Percentiles rank a stretch among this genome's conserved stretches.
Conservation (phyloP, 805 yeast genomes). For the Starmera quercuum region DNA sequence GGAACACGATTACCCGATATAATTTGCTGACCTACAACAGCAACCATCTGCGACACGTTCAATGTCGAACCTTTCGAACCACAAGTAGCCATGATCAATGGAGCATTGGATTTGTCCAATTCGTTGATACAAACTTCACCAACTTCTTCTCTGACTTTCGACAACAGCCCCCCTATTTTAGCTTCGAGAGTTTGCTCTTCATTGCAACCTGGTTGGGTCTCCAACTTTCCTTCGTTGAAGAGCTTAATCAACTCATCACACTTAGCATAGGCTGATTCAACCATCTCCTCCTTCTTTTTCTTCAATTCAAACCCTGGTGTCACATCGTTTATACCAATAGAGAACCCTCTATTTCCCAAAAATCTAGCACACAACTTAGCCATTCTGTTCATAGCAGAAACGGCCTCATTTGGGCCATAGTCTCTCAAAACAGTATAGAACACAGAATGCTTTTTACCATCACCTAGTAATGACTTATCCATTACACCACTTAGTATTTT, state of each 20-base stretch:
- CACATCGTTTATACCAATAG: constrained; percentile 95
- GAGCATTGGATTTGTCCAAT: constrained; percentile 85
- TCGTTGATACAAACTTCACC: constrained; percentile 97
- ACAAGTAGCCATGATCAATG: constrained; percentile 97
- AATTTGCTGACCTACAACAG: constrained; percentile 98
- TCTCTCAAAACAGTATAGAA: constrained; percentile 93
- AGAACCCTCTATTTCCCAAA: constrained; percentile 91
- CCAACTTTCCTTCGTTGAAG: constrained; percentile 79
- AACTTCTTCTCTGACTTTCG: constrained; percentile 97
- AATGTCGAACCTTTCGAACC: constrained; percentile 98
- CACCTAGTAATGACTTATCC: constrained; percentile 96
- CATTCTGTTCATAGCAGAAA: constrained; percentile 95
- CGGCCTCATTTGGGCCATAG: constrained; percentile 95
- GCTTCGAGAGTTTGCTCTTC: constrained; percentile 98
- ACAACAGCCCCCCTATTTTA: constrained; percentile 89
- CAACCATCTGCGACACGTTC: constrained; percentile 99
- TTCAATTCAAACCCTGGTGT: constrained; percentile 83
- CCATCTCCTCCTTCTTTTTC: constrained; percentile 75
- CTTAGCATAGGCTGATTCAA: constrained; percentile 80
- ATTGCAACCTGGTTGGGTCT: constrained; percentile 98
- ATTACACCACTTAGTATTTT: constrained; percentile 85
- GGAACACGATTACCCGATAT: constrained; percentile 99
- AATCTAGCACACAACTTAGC: constrained; percentile 97
- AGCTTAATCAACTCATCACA: constrained; percentile 85
- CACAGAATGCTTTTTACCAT: constrained; percentile 95